Base-by-base conservation (phyloP, 83 land plant genomes). In the Diphasiastrum complanatum region DNA sequence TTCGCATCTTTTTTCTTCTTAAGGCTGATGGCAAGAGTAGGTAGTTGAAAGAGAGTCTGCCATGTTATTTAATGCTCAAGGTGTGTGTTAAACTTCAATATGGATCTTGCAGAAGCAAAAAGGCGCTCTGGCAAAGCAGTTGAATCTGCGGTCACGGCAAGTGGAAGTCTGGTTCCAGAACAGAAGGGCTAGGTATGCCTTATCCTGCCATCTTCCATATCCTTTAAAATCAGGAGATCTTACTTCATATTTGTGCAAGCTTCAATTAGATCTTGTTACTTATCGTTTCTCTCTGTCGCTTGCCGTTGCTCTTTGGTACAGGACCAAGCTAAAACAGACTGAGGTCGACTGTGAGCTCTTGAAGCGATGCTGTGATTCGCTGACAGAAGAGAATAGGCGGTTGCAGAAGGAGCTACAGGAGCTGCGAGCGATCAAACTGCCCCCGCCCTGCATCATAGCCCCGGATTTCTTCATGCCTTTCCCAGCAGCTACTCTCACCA, bases 291-390 rank as follows among this genome's bases (percentile, higher is more conserved):
- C 14, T n/a, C n/a, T n/a, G n/a, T n/a, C n/a, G n/a, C 43, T 16
- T 40, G 12, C 43, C 16, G 43, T 8, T 8, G 16, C 43, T 16
- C 43, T 40, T 8, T 16, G 8, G 56, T 23, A 33, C 61, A 58
- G 61, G 51, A 58, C 61, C 2, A 58, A 58, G 33, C 51, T 58
- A 41, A 58, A 58, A 34, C 61, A 58, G 51, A 58, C 61, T 5
- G 61, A 58, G 43, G 43, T 58, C n/a, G 61, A 58, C 33, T 58
- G 61, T 35, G 61, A 58, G 51, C 61, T 58, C n/a, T n/a, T 58
- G 46, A 58, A 58, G 61, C 14, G 61, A 32, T 58, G 61, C 51
- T 58, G 61, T 34, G 61, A 58, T 24, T 33, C 43, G 43, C 20
- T 58, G 61, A 58, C 61, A 35, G 61, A 58, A 19, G 61, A 58